Evolutionary conservation across 768 basidiomycete species (phyloP).

Genomic region (Pleurotus tuoliensis): DNA sequence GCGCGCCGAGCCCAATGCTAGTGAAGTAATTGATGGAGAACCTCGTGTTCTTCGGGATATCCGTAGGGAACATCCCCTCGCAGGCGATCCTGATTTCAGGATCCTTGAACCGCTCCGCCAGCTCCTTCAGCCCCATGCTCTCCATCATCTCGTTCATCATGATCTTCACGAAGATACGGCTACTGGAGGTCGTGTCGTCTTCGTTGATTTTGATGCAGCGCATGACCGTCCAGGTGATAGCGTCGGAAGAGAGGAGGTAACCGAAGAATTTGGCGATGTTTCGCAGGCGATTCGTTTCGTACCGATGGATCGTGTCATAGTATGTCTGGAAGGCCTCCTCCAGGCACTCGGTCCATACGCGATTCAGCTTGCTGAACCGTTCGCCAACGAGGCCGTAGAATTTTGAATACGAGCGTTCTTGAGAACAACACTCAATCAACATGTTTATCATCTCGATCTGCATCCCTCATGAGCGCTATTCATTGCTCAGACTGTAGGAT

Average conservation of each 20-base stretch:
- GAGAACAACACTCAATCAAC: constrained; percentile 99
- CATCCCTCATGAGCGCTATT: not conserved
- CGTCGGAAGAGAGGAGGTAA: constrained; percentile 81
- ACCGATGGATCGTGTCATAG: constrained; percentile 95
- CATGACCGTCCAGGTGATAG: constrained; percentile 85
- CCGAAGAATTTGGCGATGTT: constrained; percentile 98
- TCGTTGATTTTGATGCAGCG: constrained; percentile 90
- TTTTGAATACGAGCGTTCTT: constrained; percentile 96
- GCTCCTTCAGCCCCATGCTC: constrained; percentile 80
- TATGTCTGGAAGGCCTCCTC: constrained; percentile 87
- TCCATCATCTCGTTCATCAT: constrained; percentile 95
- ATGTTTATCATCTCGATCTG: constrained; percentile 96
- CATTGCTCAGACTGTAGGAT: no score
- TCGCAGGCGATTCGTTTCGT: constrained; percentile 96
- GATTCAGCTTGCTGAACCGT: constrained; percentile 94
- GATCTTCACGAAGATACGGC: constrained; percentile 97
- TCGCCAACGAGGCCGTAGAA: constrained; percentile 97
- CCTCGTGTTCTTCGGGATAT: constrained; percentile 94
- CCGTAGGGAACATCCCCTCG: constrained; percentile 89
- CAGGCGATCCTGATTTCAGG: constrained; percentile 73
- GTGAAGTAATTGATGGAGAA: constrained; percentile 99
- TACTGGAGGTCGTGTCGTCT: constrained; percentile 94
- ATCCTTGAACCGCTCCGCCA: constrained; percentile 90
- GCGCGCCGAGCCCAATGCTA: constrained; percentile 81
- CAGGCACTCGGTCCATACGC: constrained; percentile 87